These are phyloP conservation scores for Leishmania gerbilli DNA, from an alignment of 208 protist species.

Conservation along the genomic window DNA sequence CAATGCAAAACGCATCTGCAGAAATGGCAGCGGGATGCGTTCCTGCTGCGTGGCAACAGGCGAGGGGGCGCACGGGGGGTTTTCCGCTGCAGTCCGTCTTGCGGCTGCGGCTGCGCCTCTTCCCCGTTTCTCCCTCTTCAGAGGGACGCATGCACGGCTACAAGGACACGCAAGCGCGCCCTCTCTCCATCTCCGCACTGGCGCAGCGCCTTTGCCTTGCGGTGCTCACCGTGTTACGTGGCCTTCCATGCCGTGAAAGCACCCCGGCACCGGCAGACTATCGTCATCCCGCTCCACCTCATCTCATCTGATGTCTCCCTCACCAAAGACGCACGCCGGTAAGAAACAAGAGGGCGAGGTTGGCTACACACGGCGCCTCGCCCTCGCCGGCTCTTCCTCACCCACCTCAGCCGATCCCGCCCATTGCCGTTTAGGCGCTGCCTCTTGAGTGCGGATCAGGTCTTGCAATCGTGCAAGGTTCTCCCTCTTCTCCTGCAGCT, in stretches of 20 bases:
- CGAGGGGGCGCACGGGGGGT: background rate
- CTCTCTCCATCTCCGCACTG: background rate
- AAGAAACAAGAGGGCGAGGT: background rate
- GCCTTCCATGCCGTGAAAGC: background rate
- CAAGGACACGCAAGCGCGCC: background rate
- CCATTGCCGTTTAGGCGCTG: background rate
- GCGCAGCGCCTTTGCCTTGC: background rate
- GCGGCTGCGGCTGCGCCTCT: background rate
- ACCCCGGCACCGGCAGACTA: background rate
- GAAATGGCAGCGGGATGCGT: background rate
- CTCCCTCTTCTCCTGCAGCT: constrained; percentile 39
- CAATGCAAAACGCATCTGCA: background rate
- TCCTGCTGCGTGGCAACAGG: background rate
- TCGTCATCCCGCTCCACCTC: background rate
- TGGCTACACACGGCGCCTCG: constrained; percentile 1
- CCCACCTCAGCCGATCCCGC: background rate
- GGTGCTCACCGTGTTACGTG: background rate
- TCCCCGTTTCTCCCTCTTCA: background rate
- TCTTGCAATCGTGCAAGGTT: constrained; percentile 28
- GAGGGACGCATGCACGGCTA: background rate
- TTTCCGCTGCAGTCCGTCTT: background rate
- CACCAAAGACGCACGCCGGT: background rate
- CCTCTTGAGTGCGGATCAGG: constrained; percentile 7
- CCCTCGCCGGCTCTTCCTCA: constrained; percentile 1
- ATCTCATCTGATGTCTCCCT: background rate